Base-by-base conservation (phyloP, 495 filamentous ascomycete species). In the Penicillium desertorum region DNA sequence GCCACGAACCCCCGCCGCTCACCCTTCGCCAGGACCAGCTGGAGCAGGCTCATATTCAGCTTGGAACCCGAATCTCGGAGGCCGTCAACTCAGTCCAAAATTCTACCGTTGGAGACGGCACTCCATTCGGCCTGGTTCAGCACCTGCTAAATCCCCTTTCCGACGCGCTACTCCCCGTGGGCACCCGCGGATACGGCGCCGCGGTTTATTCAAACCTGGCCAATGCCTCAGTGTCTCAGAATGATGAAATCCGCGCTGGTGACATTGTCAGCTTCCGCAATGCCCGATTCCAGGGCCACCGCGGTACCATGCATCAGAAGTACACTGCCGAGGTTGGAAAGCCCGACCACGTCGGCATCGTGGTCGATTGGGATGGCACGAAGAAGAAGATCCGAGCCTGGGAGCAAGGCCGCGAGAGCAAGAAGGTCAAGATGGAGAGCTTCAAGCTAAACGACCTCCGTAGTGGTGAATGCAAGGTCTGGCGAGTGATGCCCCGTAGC, bases 331-430 rank as follows among this genome's bases (percentile, higher is more conserved):
- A 98, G 59, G 90, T 96, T 0, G 94, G 94, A 46, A 91, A 89
- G 65, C 89, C 89, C 4, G 93, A 96, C 62, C 94, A 98, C 71
- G 94, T 98, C 1, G 95, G 82, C 4, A 78, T 98, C n/a, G 92
- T 98, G n/a, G 82, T 91, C 11, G 94, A 98, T 68, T 98, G 94
- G 94, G 94, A 98, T 70, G 94, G 94, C 30, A 96, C 91, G 25
- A 96, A 97, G 81, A 97, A 96, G 83, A 96, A 96, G 81, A 87
- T 98, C 36, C 77, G 92, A 39, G 92, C 86, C 1, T 98, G 90
- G 89, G 94, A 98, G 67, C 94, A 98, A 67, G 94, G 93, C 0
- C 78, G 94, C 30, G 94, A 98, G 74, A 93, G 86, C 68, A 94
- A 87, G 76, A 98, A 97, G 77, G 89, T 95, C 37, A 95, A 92